A percentile compares a stretch with the other conserved stretches of the same genome.
Evolutionary conservation across 2,329 filamentous ascomycete genomes (phyloP).

Genomic region (Cadophora malorum): DNA sequence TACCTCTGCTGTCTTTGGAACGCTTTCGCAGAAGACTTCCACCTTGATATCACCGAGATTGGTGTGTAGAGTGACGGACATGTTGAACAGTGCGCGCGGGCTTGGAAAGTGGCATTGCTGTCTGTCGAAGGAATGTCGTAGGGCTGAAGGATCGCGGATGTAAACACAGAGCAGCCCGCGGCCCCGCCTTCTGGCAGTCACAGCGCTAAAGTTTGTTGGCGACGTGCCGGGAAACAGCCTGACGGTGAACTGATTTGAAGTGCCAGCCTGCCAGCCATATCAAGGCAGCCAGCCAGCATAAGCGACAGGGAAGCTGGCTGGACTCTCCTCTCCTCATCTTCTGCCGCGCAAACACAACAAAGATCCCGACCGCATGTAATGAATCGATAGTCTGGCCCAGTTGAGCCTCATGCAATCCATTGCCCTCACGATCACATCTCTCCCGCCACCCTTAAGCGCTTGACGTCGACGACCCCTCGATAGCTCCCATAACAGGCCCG

Average conservation of each 20-base stretch:
- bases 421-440: neutral
- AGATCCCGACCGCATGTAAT: neutral
- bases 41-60: constrained; percentile 90
- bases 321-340: constrained; percentile 4
- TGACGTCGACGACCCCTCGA: constrained; percentile 6
- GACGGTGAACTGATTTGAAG: neutral
- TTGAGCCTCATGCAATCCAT: constrained; percentile 16
- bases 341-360: constrained; percentile 20
- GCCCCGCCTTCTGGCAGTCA: constrained; percentile 13
- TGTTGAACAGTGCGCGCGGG: constrained; percentile 42
- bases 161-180: constrained; percentile 13
- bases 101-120: constrained; percentile 27
- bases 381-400: constrained; percentile 1
- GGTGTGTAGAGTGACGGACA: constrained; percentile 83
- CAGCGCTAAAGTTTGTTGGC: neutral
- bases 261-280: constrained; percentile 1
- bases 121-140: constrained; percentile 12
- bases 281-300: constrained; percentile 9
- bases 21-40: constrained; percentile 93
- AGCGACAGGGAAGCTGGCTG: constrained; percentile 18
- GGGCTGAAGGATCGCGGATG: constrained; percentile 20
- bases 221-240: constrained; percentile 9
- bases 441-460: constrained; percentile 4
- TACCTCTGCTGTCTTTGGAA: constrained; percentile 90
- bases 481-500: neutral